Evolutionary conservation across 352 stramenopile genomes (phyloP).

Genomic region (Globisporangium parvum): DNA sequence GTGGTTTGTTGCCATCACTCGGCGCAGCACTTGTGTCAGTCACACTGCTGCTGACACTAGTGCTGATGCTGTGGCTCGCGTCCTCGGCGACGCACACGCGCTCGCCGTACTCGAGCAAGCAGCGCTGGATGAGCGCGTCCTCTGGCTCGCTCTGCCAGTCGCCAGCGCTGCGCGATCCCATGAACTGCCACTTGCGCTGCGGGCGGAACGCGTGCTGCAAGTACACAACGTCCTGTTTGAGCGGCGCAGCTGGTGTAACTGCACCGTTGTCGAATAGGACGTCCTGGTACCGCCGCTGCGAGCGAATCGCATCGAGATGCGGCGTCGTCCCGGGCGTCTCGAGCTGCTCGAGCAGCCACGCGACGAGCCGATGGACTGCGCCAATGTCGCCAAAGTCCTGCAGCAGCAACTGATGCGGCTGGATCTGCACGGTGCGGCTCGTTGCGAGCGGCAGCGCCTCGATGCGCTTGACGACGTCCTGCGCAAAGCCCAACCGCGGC

Average conservation of each 20-base stretch:
- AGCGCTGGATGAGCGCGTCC: slow-evolving; percentile 70
- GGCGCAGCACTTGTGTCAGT: not conserved
- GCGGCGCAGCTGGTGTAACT: slow-evolving; percentile 6
- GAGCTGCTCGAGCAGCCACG: slow-evolving; percentile 46
- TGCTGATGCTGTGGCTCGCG: slow-evolving; percentile 4
- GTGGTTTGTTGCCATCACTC: not conserved
- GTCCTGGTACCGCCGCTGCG: slow-evolving; percentile 25
- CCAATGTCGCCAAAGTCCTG: slow-evolving; percentile 73
- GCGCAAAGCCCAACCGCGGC: slow-evolving; percentile 54
- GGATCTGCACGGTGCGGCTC: slow-evolving; percentile 29
- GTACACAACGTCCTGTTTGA: slow-evolving; percentile 42
- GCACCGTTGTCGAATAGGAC: slow-evolving; percentile 7
- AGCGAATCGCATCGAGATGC: slow-evolving; percentile 36
- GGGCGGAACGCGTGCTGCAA: slow-evolving; percentile 34
- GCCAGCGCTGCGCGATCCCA: not conserved
- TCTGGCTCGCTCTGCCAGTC: slow-evolving; percentile 36
- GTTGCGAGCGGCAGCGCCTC: slow-evolving; percentile 26
- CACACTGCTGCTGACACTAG: not conserved
- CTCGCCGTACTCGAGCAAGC: slow-evolving; percentile 78
- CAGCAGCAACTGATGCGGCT: slow-evolving; percentile 71
- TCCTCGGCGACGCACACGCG: slow-evolving; percentile 18
- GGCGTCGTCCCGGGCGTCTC: slow-evolving; percentile 10
- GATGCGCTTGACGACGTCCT: slow-evolving; percentile 46
- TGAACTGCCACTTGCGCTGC: slow-evolving; percentile 39
- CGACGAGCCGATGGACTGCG: slow-evolving; percentile 38